Evolutionary conservation across 164 flowering plant species (phyloP).

Genomic region (Houttuynia cordata): DNA sequence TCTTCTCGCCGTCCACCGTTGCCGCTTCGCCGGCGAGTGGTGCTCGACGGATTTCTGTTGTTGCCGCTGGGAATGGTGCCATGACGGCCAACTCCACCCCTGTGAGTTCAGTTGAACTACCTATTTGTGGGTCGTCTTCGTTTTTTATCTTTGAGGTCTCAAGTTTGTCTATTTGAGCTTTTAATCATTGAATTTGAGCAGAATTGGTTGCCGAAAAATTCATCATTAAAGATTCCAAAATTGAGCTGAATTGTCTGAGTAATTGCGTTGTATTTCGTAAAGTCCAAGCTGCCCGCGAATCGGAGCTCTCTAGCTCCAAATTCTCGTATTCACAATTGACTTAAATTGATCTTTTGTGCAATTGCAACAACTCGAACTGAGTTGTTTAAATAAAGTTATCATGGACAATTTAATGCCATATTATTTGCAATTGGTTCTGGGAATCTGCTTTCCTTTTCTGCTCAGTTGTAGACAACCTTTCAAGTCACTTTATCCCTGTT

Average conservation of each 20-base stretch:
- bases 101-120: background rate
- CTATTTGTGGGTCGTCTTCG: background rate
- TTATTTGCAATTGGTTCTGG: too few relatives aligned
- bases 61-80: background rate
- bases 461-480: background rate
- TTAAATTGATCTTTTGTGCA: too few relatives aligned
- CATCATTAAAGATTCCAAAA: too few relatives aligned
- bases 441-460: background rate
- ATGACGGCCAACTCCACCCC: background rate
- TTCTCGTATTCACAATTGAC: too few relatives aligned
- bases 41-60: background rate
- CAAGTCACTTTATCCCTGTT: background rate
- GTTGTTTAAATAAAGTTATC: background rate
- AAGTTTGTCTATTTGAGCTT: background rate
- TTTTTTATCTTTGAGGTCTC: background rate
- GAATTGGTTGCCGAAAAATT: too few relatives aligned
- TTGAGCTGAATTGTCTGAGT: too few relatives aligned
- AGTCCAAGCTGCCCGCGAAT: too few relatives aligned
- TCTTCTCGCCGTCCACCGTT: background rate
- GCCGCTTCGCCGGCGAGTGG: background rate
- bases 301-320: too few relatives aligned
- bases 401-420: background rate
- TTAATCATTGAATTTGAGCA: too few relatives aligned
- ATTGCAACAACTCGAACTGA: background rate
- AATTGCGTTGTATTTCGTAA: too few relatives aligned